Base-by-base conservation (phyloP, 306 rosid genomes). In the Citrullus mucosospermus region DNA sequence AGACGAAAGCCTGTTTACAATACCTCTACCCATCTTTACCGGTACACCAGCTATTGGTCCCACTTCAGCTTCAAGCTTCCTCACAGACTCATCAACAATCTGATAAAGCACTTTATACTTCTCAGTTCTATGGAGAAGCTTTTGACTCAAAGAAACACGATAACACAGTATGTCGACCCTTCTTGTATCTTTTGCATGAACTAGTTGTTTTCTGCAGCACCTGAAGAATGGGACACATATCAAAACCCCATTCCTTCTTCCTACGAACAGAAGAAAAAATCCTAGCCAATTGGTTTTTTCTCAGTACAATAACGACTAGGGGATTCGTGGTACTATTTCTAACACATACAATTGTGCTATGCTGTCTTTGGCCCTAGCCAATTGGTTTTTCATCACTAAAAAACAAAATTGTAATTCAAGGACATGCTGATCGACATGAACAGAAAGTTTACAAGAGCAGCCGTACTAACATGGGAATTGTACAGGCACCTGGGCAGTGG, bases 1-100 rank as follows among this genome's bases (percentile, higher is more conserved):
- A 0, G 96, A 92, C n/a, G 97, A 90, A 81, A 95, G 99, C 89
- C 99, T 89, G 84, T 95, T 95, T 38, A 95, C 99, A 69, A 95
- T 92, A 54, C 97, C 99, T 84, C 99, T 85, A 41, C 98, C 92
- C 88, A 89, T 92, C 92, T 92, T 95, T 66, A 83, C 89, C 0
- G 97, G 96, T 78, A 89, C 84, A 50, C 91, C 92, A 67, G 86
- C 87, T 76, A 95, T 83, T 17, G 89, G 96, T 67, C 99, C 99
- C 57, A 95, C 96, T 77, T 95, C 99, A 71, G 84, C 87, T 85
- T 95, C 89, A 87, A 95, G 99, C 85, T 88, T 92, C 89, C 81
- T 88, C 84, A 87, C 87, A 11, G 93, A 97, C 55, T 90, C 93
- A 79, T 83, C 84, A 68, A 95, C 87, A 50, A 92, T 84, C 78